These are phyloP conservation scores for Zanthoxylum bungeanum DNA, from an alignment of 345 rosid species.

Conservation along the genomic window DNA sequence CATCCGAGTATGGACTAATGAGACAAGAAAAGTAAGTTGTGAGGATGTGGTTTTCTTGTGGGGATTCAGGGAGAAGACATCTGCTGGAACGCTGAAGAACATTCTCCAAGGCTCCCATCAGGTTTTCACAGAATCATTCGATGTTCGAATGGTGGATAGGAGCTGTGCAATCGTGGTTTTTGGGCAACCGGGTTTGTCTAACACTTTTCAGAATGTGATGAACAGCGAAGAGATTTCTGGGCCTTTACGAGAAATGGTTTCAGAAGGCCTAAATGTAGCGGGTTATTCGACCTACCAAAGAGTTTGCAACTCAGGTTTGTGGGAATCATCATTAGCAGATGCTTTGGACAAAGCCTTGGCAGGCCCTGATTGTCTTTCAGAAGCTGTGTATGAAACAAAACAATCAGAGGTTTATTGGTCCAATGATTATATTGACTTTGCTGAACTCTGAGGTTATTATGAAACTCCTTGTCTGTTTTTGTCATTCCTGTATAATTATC, in stretches of 20 bases:
- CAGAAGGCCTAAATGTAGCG: constrained; percentile 63
- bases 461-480: neutral
- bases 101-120: constrained; percentile 53
- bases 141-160: constrained; percentile 55
- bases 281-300: constrained; percentile 52
- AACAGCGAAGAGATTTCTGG: constrained; percentile 40
- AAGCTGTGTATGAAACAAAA: constrained; percentile 29
- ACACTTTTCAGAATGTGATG: constrained; percentile 42
- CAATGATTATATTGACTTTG: constrained; percentile 59
- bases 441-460: constrained; percentile 46
- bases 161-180: constrained; percentile 79
- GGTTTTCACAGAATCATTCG: constrained; percentile 45
- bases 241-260: constrained; percentile 55
- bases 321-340: constrained; percentile 62
- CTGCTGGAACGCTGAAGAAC: constrained; percentile 59
- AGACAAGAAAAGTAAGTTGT: constrained; percentile 49
- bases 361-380: constrained; percentile 19
- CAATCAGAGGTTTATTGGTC: constrained; percentile 43
- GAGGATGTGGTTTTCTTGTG: constrained; percentile 73
- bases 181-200: constrained; percentile 46
- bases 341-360: constrained; percentile 54
- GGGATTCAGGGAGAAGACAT: constrained; percentile 49
- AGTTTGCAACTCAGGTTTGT: constrained; percentile 63
- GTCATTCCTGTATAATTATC: neutral
- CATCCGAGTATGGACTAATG: constrained; percentile 57